Evolutionary conservation across 2,329 filamentous ascomycete species (phyloP).

Genomic region (Trichoderma harzianum): DNA sequence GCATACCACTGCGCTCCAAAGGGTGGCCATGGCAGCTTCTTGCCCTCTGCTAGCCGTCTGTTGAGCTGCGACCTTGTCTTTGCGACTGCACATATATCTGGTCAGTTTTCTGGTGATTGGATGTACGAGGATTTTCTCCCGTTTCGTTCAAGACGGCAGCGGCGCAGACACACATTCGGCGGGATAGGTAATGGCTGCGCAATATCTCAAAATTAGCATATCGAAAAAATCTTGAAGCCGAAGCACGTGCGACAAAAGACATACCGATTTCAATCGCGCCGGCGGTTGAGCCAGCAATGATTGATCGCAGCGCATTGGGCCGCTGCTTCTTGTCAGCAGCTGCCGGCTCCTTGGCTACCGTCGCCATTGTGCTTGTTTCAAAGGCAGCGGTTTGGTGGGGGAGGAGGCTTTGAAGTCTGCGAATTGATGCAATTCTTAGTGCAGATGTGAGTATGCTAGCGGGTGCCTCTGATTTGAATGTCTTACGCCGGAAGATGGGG

Average conservation of each 20-base stretch:
- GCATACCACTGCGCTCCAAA: conserved; percentile 97
- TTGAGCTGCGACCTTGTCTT: conserved; percentile 96
- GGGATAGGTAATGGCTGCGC: conserved; percentile 77
- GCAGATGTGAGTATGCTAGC: not conserved
- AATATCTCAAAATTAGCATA: not conserved
- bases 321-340: conserved; percentile 38
- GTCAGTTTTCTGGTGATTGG: not conserved
- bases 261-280: conserved; percentile 91
- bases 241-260: conserved; percentile 23
- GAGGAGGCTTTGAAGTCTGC: not conserved
- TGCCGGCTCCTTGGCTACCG: conserved; percentile 25
- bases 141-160: not conserved
- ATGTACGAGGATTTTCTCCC: not conserved
- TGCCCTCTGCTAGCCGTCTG: conserved; percentile 69
- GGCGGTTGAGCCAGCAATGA: conserved; percentile 88
- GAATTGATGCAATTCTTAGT: not conserved
- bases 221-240: not conserved
- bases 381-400: not conserved
- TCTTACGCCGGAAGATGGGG: conserved; percentile 13
- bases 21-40: conserved; percentile 92
- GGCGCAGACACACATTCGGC: conserved; percentile 69
- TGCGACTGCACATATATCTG: conserved; percentile 58
- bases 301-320: conserved; percentile 81
- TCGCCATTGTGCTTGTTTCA: conserved; percentile 27
- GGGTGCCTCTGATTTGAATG: not conserved